Evolutionary conservation across 805 yeast genomes (phyloP).

Genomic region (Pichia phayaonensis): DNA sequence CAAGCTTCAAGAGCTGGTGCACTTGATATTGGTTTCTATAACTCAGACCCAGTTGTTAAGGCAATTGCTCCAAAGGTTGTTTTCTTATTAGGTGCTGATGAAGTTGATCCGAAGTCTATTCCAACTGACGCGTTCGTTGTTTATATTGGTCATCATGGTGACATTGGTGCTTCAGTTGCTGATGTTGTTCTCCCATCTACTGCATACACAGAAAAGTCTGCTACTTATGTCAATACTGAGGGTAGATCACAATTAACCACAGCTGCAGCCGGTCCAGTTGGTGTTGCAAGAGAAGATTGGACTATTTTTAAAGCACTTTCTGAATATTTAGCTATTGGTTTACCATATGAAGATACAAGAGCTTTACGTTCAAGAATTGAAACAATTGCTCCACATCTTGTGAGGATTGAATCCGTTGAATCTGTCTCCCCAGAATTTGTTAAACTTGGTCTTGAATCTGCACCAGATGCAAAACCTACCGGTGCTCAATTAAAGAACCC

Average conservation of each 20-base stretch:
- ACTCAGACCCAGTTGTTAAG: constrained; percentile 38
- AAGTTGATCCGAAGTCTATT: constrained; percentile 56
- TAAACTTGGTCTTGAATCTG: constrained; percentile 45
- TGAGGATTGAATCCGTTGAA: constrained; percentile 69
- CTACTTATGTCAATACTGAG: constrained; percentile 82
- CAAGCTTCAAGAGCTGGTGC: constrained; percentile 87
- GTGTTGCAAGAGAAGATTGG: constrained; percentile 90
- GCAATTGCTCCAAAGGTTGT: constrained; percentile 59
- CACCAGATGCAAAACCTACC: constrained; percentile 29
- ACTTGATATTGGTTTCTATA: constrained; percentile 71
- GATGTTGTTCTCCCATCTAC: constrained; percentile 83
- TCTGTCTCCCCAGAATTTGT: constrained; percentile 52
- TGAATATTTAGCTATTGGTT: constrained; percentile 61
- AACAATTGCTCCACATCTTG: constrained; percentile 74
- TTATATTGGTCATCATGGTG: constrained; percentile 92
- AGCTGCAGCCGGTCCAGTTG: constrained; percentile 85
- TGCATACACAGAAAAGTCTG: constrained; percentile 82
- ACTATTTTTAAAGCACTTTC: constrained; percentile 75
- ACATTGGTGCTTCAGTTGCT: constrained; percentile 78
- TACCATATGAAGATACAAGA: constrained; percentile 70
- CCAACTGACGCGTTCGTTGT: constrained; percentile 83
- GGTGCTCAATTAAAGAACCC: constrained; percentile 53
- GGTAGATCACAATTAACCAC: constrained; percentile 81
- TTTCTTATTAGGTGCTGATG: constrained; percentile 81
- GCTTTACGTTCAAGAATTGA: constrained; percentile 62